phyloP scores from a whole-genome alignment of 2,329 filamentous ascomycete genomes.

The Ascochyta fabae region DNA sequence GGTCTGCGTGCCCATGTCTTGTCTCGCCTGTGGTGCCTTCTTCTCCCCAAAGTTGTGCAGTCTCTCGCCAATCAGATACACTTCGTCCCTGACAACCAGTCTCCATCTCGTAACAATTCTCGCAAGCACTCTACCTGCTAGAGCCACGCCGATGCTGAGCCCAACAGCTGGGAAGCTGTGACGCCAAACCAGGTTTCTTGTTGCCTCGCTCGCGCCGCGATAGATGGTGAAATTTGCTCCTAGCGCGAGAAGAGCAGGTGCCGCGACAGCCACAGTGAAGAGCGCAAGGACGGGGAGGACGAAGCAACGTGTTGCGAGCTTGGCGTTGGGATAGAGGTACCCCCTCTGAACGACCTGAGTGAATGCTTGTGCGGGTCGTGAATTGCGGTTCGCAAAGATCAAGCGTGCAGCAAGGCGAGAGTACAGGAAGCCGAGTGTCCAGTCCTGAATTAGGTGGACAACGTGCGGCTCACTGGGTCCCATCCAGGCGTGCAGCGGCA shows the following conservation, averaged over 20 bases:
- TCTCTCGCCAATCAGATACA: conserved; percentile 92
- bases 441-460: conserved; percentile 88
- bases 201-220: conserved; percentile 52
- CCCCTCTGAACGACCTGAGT: conserved; percentile 72
- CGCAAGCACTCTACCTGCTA: conserved; percentile 57
- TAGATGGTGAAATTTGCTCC: conserved; percentile 54
- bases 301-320: conserved; percentile 82
- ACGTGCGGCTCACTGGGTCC: conserved; percentile 64
- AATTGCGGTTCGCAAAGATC: conserved; percentile 70
- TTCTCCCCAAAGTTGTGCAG: conserved; percentile 89
- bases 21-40: conserved; percentile 23
- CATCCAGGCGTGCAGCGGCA: conserved; percentile 81
- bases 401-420: conserved; percentile 78
- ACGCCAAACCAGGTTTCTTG: conserved; percentile 63
- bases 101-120: conserved; percentile 77
- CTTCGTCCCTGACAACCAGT: conserved; percentile 85
- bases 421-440: conserved; percentile 91
- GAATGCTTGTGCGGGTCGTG: conserved; percentile 76
- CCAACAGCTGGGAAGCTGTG: conserved; percentile 76
- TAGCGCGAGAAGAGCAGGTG: conserved; percentile 68
- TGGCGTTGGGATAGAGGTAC: conserved; percentile 78
- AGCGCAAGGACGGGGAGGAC: conserved; percentile 75
- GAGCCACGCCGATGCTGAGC: conserved; percentile 54
- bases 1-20: background rate
- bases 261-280: conserved; percentile 66